phyloP scores from a whole-genome alignment of 768 basidiomycete genomes.

The Lactarius vividus region DNA sequence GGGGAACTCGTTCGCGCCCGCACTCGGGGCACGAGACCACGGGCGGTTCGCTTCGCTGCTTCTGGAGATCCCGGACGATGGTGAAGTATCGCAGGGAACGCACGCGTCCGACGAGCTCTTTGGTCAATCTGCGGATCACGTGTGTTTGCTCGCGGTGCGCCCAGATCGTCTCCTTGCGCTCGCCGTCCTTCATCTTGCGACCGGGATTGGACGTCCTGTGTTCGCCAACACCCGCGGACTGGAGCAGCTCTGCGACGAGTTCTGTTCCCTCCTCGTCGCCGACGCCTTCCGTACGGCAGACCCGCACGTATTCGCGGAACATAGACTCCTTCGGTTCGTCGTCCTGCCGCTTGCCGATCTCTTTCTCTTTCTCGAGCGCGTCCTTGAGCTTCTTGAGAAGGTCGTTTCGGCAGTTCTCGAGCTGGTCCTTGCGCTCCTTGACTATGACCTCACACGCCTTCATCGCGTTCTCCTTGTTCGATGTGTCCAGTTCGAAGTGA shows the following conservation, averaged over 20 bases:
- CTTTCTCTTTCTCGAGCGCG: slow-evolving; percentile 67
- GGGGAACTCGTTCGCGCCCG: slow-evolving; percentile 50
- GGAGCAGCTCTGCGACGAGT: slow-evolving; percentile 55
- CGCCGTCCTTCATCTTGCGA: slow-evolving; percentile 48
- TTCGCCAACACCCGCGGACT: slow-evolving; percentile 53
- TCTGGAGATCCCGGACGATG: slow-evolving; percentile 85
- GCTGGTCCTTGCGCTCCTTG: slow-evolving; percentile 71
- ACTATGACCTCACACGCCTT: slow-evolving; percentile 93
- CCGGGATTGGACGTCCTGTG: slow-evolving; percentile 18
- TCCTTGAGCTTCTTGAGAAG: slow-evolving; percentile 62
- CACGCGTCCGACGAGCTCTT: slow-evolving; percentile 86
- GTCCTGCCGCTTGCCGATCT: slow-evolving; percentile 45
- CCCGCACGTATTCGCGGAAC: slow-evolving; percentile 75
- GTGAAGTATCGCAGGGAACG: slow-evolving; percentile 92
- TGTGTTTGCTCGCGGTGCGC: slow-evolving; percentile 85
- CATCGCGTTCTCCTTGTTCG: slow-evolving; percentile 70
- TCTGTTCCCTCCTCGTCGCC: slow-evolving; percentile 76
- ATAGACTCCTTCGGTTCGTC: slow-evolving; percentile 58
- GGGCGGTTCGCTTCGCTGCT: slow-evolving; percentile 59
- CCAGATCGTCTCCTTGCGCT: slow-evolving; percentile 69
- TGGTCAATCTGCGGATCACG: slow-evolving; percentile 75
- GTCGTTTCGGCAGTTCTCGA: slow-evolving; percentile 75
- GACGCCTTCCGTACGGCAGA: slow-evolving; percentile 65
- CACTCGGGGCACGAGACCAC: slow-evolving; percentile 64
- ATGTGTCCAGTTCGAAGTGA: slow-evolving; percentile 83